Evolutionary conservation across 2,329 filamentous ascomycete species (phyloP).

Genomic region (Apiospora rasikravindrae): DNA sequence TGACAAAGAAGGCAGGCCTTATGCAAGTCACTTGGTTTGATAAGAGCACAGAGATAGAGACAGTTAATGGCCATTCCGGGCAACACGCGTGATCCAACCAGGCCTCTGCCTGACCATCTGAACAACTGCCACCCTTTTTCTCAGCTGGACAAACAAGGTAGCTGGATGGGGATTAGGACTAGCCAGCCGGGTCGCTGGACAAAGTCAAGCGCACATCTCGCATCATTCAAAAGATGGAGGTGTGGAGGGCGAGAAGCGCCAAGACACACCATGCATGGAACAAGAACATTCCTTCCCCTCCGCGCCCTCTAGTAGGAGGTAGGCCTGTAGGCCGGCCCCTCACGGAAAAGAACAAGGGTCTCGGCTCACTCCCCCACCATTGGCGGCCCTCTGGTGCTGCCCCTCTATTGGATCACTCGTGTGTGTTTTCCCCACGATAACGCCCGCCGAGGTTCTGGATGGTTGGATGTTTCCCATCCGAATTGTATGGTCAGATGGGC

Average conservation of each 20-base stretch:
- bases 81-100: neutral
- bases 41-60: neutral
- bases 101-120: neutral
- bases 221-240: conserved; percentile 3
- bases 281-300: conserved; percentile 4
- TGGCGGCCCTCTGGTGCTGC: neutral
- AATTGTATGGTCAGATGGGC: conserved; percentile 13
- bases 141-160: conserved; percentile 11
- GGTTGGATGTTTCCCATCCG: conserved; percentile 13
- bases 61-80: neutral
- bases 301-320: neutral
- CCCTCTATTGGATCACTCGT: conserved; percentile 13
- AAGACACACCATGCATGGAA: conserved; percentile 16
- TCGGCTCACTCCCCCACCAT: conserved; percentile 15
- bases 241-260: conserved; percentile 1
- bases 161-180: neutral
- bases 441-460: conserved; percentile 1
- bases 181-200: neutral
- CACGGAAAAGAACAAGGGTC: conserved; percentile 3
- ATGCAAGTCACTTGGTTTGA: neutral
- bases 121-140: neutral
- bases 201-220: conserved; percentile 5
- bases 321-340: neutral
- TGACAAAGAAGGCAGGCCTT: neutral
- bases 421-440: conserved; percentile 16